Conservation (phyloP, 768 basidiomycete species). For the Suillus plorans region DNA sequence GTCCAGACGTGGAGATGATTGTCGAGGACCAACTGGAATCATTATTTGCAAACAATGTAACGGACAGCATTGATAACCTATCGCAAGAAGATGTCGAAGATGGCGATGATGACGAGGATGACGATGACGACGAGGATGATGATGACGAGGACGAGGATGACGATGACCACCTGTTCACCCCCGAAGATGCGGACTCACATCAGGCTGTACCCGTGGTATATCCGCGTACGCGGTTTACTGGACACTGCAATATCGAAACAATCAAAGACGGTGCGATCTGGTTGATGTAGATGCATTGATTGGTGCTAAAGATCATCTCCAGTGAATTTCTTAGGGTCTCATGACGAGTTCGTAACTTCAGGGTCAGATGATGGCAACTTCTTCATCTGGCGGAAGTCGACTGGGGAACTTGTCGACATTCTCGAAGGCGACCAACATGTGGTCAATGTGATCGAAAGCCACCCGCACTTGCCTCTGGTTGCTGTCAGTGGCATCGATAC, state of each 20-base stretch:
- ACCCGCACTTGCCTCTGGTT: slow-evolving; percentile 75
- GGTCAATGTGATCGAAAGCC: slow-evolving; percentile 86
- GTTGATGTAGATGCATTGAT: not conserved
- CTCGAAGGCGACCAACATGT: slow-evolving; percentile 81
- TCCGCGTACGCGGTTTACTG: slow-evolving; percentile 63
- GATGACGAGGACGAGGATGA: slow-evolving; percentile 34
- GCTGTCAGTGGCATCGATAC: slow-evolving; percentile 86
- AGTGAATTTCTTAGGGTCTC: slow-evolving; percentile 85
- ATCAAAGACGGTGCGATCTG: slow-evolving; percentile 76
- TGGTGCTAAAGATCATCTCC: slow-evolving; percentile 7
- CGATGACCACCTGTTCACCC: slow-evolving; percentile 27
- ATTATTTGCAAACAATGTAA: slow-evolving; percentile 16
- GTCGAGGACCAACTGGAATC: slow-evolving; percentile 7
- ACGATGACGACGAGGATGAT: slow-evolving; percentile 34
- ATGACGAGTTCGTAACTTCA: slow-evolving; percentile 75
- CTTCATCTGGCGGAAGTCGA: slow-evolving; percentile 81
- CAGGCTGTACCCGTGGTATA: slow-evolving; percentile 51
- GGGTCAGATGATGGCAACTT: slow-evolving; percentile 88
- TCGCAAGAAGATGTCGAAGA: slow-evolving; percentile 29
- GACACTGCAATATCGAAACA: slow-evolving; percentile 78
- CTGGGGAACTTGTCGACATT: slow-evolving; percentile 65
- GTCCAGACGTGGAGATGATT: not conserved
- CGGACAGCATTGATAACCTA: slow-evolving; percentile 27
- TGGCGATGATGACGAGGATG: slow-evolving; percentile 25
- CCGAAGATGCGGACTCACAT: slow-evolving; percentile 23